A percentile compares a stretch with the other conserved stretches of the same genome.
phyloP scores from a whole-genome alignment of 2,329 filamentous ascomycete species.

The Phyllosticta citribraziliensis region DNA sequence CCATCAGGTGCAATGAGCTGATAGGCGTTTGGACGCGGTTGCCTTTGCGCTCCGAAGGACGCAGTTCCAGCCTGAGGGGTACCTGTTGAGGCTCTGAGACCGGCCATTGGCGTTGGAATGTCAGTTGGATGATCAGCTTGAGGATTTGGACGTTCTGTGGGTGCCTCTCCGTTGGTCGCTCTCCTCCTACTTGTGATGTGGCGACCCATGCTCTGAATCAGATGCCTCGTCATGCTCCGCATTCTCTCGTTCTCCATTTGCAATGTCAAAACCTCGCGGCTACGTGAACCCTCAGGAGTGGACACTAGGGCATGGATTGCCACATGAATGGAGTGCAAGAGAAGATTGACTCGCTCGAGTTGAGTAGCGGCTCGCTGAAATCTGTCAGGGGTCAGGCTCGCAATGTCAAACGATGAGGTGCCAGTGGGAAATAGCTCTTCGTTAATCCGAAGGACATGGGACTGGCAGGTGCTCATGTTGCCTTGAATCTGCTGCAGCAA shows the following conservation, averaged over 20 bases:
- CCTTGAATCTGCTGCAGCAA: not conserved
- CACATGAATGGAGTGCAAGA: conserved; percentile 21
- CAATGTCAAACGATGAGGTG: not conserved
- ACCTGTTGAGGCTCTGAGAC: conserved; percentile 9
- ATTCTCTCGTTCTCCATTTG: conserved; percentile 21
- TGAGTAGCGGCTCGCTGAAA: conserved; percentile 3
- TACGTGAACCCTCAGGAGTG: conserved; percentile 20
- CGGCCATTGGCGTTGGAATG: not conserved
- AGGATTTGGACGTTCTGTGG: not conserved
- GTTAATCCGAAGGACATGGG: not conserved
- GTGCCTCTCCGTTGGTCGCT: not conserved
- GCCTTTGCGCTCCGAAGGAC: not conserved
- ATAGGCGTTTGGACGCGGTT: conserved; percentile 17
- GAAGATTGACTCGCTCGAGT: conserved; percentile 2
- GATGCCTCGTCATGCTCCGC: conserved; percentile 10
- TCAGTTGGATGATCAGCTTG: not conserved
- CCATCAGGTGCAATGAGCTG: conserved; percentile 28
- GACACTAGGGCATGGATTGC: conserved; percentile 16
- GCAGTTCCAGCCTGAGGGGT: conserved; percentile 7
- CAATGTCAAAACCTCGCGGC: conserved; percentile 21
- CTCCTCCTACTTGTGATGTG: not conserved
- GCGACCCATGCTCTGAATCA: not conserved
- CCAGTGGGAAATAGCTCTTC: not conserved
- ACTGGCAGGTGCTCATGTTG: not conserved
- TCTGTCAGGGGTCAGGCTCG: not conserved